Base-by-base conservation (phyloP, 2,329 filamentous ascomycete genomes). In the Pseudogymnoascus verrucosus region DNA sequence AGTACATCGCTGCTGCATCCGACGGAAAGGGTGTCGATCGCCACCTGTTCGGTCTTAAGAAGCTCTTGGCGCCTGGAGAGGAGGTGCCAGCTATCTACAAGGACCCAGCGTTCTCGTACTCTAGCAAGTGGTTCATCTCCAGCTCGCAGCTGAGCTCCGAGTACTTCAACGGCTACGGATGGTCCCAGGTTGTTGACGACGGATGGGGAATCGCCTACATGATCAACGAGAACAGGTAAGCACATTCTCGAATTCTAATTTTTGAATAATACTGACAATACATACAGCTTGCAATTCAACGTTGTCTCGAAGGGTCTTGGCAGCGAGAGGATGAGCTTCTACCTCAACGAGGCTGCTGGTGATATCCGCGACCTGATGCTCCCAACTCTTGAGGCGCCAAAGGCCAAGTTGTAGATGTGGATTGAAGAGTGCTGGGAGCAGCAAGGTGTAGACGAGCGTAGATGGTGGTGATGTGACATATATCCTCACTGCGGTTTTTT, bases 161-260 rank as follows among this genome's bases (percentile, higher is more conserved):
- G 80, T 97, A 90, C 82, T 99, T 98, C 79, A 99, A 99, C 75
- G 95, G 96, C 23, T 99, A 99, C 77, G 95, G 95, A 54, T 99
- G 95, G 95, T 95, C 90, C 74, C 93, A 99, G 80, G 95, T 99
- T 62, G 89, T 98, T 63, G 93, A 98, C 73, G 90, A 89, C 65
- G 95, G 95, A 31, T 99, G 95, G 78, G 95, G 95, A 68, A 96
- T 99, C 74, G 95, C 95, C 40, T 99, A 99, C 76, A 99, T 99
- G 95, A 98, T 99, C 76, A 99, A 99, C 75, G 93, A 98, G 82
- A 96, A 97, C 77, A 93, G 86, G 89, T 91, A 74, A 76, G 80
- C 36, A 40, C 23, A 40, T 34, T 23, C 47, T 34, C 37, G 42
- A 11, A 19, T 44, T 23, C 39, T 19, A 19, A n/a, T 26, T 12